Conservation (phyloP, 148 eudicot species). For the Silene latifolia region DNA sequence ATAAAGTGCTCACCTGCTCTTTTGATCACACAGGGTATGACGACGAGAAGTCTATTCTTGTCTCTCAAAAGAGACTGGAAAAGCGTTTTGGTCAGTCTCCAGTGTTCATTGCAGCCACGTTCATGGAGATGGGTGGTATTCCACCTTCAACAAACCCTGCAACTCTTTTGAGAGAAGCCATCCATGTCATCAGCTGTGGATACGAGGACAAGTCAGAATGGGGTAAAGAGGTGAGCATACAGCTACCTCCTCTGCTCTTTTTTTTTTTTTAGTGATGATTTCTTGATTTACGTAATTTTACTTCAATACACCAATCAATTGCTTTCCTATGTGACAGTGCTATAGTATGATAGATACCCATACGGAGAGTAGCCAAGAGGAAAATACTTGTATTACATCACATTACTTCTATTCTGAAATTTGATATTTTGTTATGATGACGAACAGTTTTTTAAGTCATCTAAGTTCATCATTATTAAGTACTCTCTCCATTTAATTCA, state of each 20-base stretch:
- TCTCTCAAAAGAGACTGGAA: constrained; percentile 95
- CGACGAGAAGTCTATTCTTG: constrained; percentile 84
- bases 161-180: constrained; percentile 83
- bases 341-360: not conserved
- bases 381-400: not conserved
- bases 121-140: constrained; percentile 92
- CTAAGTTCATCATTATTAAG: too few relatives aligned
- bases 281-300: too few relatives aligned
- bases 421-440: not conserved
- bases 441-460: not conserved
- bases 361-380: not conserved
- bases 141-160: constrained; percentile 89
- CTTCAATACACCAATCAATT: not conserved
- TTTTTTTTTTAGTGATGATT: too few relatives aligned
- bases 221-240: constrained; percentile 89
- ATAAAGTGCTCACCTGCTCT: constrained; percentile 10
- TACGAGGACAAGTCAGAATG: constrained; percentile 94
- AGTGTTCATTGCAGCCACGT: constrained; percentile 90
- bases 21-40: constrained; percentile 63
- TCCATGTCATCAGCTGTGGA: constrained; percentile 96
- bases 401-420: not conserved
- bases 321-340: not conserved
- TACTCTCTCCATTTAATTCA: not conserved
- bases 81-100: constrained; percentile 98
- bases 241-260: too few relatives aligned